phyloP scores from a whole-genome alignment of 1,284 basidiomycete species.

The Malassezia dermatis region DNA sequence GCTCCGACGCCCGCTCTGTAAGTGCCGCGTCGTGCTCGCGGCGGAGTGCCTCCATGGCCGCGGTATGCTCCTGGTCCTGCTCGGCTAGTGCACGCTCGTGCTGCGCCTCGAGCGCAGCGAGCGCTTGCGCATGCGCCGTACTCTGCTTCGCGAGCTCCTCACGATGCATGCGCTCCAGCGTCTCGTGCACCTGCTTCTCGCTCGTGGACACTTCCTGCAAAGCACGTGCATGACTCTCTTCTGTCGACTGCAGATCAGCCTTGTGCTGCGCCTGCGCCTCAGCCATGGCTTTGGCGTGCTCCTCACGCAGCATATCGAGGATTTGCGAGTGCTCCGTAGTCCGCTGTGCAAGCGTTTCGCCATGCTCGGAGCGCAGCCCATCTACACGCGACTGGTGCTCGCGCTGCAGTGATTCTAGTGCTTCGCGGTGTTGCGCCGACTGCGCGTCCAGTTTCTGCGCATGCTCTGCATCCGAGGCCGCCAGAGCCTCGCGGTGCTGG shows the following conservation, averaged over 20 bases:
- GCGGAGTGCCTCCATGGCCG: background rate
- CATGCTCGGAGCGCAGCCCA: background rate
- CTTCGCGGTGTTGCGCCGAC: constrained; percentile 2
- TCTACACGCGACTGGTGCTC: background rate
- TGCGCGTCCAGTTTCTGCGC: background rate
- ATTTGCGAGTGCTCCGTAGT: background rate
- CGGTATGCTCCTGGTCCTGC: constrained; percentile 5
- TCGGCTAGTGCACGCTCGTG: background rate
- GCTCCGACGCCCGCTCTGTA: background rate
- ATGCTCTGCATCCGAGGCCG: background rate
- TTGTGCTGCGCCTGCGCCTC: background rate
- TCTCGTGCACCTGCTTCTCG: background rate
- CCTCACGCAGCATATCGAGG: background rate
- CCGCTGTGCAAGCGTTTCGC: background rate
- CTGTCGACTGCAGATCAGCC: background rate
- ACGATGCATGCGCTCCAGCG: background rate
- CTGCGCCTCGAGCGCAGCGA: background rate
- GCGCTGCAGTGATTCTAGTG: constrained; percentile 4
- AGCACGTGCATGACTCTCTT: background rate
- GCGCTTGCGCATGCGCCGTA: background rate
- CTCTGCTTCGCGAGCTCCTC: background rate
- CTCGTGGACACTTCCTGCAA: background rate
- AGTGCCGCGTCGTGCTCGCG: constrained; percentile 1
- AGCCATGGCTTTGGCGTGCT: background rate
- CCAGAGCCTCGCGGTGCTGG: background rate